These are phyloP conservation scores for Zygosaccharomyces sapae DNA, from an alignment of 1,139 yeast genomes.

Conservation along the genomic window DNA sequence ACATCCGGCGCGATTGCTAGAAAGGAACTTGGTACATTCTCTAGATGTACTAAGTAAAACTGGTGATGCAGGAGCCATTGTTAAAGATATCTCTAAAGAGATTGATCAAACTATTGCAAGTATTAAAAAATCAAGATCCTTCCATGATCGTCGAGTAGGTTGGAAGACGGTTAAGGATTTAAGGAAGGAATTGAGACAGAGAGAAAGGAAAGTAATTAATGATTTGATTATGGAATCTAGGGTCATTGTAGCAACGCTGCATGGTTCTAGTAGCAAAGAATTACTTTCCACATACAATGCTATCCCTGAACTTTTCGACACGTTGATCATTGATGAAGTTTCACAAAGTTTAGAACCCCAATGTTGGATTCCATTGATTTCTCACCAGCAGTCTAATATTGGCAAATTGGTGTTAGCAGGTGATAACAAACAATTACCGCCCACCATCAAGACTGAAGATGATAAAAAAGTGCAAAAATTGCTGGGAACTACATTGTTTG, in stretches of 20 bases:
- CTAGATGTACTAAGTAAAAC: conserved; percentile 67
- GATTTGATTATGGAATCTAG: conserved; percentile 58
- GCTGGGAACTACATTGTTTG: conserved; percentile 70
- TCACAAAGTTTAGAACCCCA: conserved; percentile 93
- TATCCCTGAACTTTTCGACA: conserved; percentile 53
- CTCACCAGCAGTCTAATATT: conserved; percentile 49
- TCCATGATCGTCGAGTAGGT: conserved; percentile 58
- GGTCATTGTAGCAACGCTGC: conserved; percentile 78
- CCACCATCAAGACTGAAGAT: conserved; percentile 55
- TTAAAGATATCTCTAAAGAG: conserved; percentile 66
- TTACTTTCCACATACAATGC: conserved; percentile 46
- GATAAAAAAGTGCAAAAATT: conserved; percentile 35
- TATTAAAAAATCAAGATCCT: conserved; percentile 62
- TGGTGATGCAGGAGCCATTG: conserved; percentile 57
- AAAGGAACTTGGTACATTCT: conserved; percentile 63
- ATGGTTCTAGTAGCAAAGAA: conserved; percentile 79
- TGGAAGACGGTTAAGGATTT: conserved; percentile 68
- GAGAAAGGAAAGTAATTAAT: conserved; percentile 62
- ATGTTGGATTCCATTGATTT: conserved; percentile 91
- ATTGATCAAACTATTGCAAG: conserved; percentile 57
- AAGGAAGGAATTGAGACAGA: conserved; percentile 59
- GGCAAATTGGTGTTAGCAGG: conserved; percentile 71
- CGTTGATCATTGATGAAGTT: conserved; percentile 89
- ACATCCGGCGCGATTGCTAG: conserved; percentile 83
- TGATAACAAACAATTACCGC: conserved; percentile 84